A percentile compares a stretch with the other conserved stretches of the same genome.
phyloP scores from a whole-genome alignment of 169 alveolate genomes.

The Amoebophrya sp. region DNA sequence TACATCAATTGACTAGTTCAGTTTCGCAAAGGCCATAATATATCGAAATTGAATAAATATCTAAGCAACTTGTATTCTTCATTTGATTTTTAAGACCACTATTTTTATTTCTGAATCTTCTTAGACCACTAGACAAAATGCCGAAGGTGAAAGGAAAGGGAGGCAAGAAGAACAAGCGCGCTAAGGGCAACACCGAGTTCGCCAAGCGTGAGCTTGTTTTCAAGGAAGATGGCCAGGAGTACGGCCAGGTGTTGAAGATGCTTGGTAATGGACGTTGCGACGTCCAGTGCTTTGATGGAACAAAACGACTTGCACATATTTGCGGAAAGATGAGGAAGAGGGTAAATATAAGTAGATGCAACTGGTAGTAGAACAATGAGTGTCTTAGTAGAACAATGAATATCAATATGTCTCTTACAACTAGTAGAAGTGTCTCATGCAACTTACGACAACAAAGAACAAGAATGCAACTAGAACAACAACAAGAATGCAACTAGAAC shows the following conservation, averaged over 20 bases:
- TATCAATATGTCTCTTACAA: no score
- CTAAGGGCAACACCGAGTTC: slow-evolving; percentile 44
- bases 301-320: slow-evolving; percentile 88
- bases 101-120: background rate
- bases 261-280: slow-evolving; percentile 97
- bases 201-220: slow-evolving; percentile 87
- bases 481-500: slow-evolving; percentile 92
- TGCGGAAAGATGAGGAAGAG: slow-evolving; percentile 92
- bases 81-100: no score
- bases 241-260: slow-evolving; percentile 78
- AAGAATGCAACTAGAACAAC: no score
- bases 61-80: no score
- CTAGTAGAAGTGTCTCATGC: no score
- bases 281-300: slow-evolving; percentile 94
- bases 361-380: no score
- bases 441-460: no score
- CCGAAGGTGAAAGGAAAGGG: background rate
- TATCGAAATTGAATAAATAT: no score
- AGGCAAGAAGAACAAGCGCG: background rate
- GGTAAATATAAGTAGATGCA: no score
- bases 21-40: no score
- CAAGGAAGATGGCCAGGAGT: slow-evolving; percentile 91
- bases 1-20: no score
- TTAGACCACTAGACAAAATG: background rate
- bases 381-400: no score